Evolutionary conservation across 495 filamentous ascomycete species (phyloP), one percentile per base, ranked within the genome.

Genomic region (Bombardia bombarda): DNA sequence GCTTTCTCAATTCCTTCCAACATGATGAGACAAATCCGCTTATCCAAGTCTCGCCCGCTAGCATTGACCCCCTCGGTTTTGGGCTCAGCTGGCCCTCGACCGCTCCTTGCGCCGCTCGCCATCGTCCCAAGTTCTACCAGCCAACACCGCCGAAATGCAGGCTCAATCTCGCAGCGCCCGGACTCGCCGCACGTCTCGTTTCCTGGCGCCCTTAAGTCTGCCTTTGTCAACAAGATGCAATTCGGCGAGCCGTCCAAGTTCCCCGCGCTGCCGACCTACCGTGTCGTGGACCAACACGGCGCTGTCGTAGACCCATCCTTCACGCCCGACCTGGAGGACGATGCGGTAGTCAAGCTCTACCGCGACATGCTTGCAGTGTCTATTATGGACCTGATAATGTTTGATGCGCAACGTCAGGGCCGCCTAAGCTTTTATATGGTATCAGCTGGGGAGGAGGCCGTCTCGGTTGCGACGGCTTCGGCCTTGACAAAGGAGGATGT

Each of bases 391-490:
- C 61, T 89, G 31, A 82, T 96, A 46, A 93, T 94, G 87, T 92
- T 88, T 53, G 86, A 96, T 57, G 86, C 86, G 14, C 67, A 80
- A 53, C 62, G 90, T 72, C 70, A 87, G 83, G 70, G 90, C 28
- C 77, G 88, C 7, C 58, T 99, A 37, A 89, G 81, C 60, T 99
- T 99, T 66, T 99, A 97, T 56, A 96, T 99, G 87, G 89, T 95
- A 40, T 90, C 86, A 17, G 88, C 88, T 2, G 92, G 92, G 34
- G 92, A 99, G 69, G 92, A 97, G 72, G 92, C 90, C 26, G 89
- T 95, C 18, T 83, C 85, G 21, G 80, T 97, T 10, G 92, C 84
- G 7, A 90, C 83, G 0, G 86, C 90, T 2, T 84, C 85, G 19
- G 87, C 87, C 7, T 66, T 99, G 21, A 69, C 72, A 17, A 81